A percentile compares a stretch with the other conserved stretches of the same genome.
phyloP scores from a whole-genome alignment of 2,329 filamentous ascomycete species.

The Colletotrichum liriopes region DNA sequence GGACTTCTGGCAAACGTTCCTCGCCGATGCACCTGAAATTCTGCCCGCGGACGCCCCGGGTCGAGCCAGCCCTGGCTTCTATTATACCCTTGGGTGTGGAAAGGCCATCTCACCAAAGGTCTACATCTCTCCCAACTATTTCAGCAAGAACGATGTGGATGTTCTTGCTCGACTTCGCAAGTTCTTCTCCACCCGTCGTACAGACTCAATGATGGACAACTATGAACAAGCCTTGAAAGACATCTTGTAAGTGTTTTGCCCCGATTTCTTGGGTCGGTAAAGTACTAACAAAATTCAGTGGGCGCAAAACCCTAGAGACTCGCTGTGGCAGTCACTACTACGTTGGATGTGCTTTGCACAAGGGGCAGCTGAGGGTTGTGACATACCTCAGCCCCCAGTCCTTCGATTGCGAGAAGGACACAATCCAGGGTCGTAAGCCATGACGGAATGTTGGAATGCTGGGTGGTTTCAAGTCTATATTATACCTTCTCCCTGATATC shows the following conservation, averaged over 20 bases:
- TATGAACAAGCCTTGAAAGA: slow-evolving; percentile 36
- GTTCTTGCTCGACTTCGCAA: slow-evolving; percentile 33
- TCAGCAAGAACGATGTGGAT: slow-evolving; percentile 31
- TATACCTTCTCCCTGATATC: neutral
- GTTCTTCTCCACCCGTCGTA: slow-evolving; percentile 36
- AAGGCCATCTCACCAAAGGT: slow-evolving; percentile 38
- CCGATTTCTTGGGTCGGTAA: neutral
- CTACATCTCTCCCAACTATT: slow-evolving; percentile 37
- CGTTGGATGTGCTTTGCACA: slow-evolving; percentile 35
- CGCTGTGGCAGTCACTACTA: slow-evolving; percentile 40
- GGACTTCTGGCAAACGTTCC: slow-evolving; percentile 33
- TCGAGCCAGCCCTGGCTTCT: slow-evolving; percentile 36
- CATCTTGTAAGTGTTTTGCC: slow-evolving; percentile 29
- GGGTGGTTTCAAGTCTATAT: too few relatives aligned
- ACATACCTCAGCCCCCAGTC: slow-evolving; percentile 40
- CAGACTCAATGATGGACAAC: slow-evolving; percentile 40
- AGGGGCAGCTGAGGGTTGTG: slow-evolving; percentile 38
- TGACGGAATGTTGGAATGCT: neutral
- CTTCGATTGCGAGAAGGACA: slow-evolving; percentile 36
- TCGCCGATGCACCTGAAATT: slow-evolving; percentile 23
- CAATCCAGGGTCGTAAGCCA: slow-evolving; percentile 8
- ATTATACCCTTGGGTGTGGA: slow-evolving; percentile 37
- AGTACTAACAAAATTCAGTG: slow-evolving; percentile 20
- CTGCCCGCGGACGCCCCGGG: slow-evolving; percentile 34
- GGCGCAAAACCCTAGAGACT: slow-evolving; percentile 31